Base-by-base conservation (phyloP, 495 filamentous ascomycete species). In the Penicillium canescens region DNA sequence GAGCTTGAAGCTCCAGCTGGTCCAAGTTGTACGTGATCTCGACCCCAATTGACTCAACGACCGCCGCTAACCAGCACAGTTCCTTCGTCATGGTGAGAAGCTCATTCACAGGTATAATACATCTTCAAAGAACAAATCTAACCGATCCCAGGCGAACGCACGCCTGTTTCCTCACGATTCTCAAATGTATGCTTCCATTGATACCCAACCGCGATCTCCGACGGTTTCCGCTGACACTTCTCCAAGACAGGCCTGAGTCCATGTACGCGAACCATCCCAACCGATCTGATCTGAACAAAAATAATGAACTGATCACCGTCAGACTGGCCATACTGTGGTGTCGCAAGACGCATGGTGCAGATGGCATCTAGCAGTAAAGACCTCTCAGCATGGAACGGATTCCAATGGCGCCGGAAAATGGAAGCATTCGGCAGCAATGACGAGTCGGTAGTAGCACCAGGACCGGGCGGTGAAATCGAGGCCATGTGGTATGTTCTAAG, bases 301-400 rank as follows among this genome's bases (percentile, higher is more conserved):
- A 26, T 39, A 36, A 38, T 68, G 71, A 26, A 66, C 46, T 41
- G 12, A 33, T 16, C 8, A 18, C 45, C 31, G 12, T 11, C 55
- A 87, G 83, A 89, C 69, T 98, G 94, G 94, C 89, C 94, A 8
- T 98, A 97, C 72, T 98, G 94, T 73, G 79, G 78, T 45, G 82
- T 85, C 38, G 92, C 90, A 14, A 78, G 79, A 33, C 85, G 82
- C 54, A 79, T 97, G 66, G 82, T 82, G 35, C 85, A 88, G 58
- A 82, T 86, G 63, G 83, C 92, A 10, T 74, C 92, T 36, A 81
- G 72, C 20, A 80, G 68, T 11, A 67, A 80, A 20, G 79, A 83
- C 52, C 72, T 78, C 54, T 76, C 79, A 36, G 68, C 77, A 41
- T 93, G 86, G 83, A 77, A 84, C 50, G 78, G 77, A 0, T 74